Evolutionary conservation across 1,284 basidiomycete genomes (phyloP).

Genomic region (Ceratobasidium theobromae): DNA sequence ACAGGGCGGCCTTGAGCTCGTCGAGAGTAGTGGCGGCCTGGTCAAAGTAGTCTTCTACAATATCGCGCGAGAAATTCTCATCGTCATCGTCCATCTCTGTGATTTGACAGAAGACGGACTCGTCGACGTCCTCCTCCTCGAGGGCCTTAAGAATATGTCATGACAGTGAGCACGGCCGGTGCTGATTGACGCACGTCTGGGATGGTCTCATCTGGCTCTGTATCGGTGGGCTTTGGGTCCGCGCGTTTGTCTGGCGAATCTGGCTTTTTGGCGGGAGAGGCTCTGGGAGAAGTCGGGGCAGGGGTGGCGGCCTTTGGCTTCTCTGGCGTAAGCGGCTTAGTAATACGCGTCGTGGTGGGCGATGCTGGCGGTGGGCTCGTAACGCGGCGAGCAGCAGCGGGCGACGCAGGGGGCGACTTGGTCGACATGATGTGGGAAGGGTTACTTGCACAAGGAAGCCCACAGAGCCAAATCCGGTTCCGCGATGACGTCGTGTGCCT

Average conservation of each 20-base stretch:
- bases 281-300: neutral
- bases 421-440: neutral
- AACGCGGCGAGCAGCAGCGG: conserved; percentile 3
- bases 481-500: too few relatives aligned
- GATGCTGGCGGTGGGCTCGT: conserved; percentile 11
- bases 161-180: neutral
- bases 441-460: neutral
- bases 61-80: conserved; percentile 51
- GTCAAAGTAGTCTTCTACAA: conserved; percentile 57
- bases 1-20: conserved; percentile 52
- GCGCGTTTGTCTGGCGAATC: neutral
- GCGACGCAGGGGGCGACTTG: neutral
- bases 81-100: conserved; percentile 58
- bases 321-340: neutral
- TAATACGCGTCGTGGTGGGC: neutral
- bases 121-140: conserved; percentile 48
- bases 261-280: neutral
- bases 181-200: neutral
- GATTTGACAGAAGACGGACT: conserved; percentile 55
- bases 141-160: neutral
- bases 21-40: conserved; percentile 52
- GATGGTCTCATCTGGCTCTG: neutral
- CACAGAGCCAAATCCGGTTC: too few relatives aligned
- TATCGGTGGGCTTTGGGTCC: neutral
- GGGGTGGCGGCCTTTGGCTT: neutral